phyloP scores from a whole-genome alignment of 2,329 filamentous ascomycete species.

The Stemphylium lycopersici region DNA sequence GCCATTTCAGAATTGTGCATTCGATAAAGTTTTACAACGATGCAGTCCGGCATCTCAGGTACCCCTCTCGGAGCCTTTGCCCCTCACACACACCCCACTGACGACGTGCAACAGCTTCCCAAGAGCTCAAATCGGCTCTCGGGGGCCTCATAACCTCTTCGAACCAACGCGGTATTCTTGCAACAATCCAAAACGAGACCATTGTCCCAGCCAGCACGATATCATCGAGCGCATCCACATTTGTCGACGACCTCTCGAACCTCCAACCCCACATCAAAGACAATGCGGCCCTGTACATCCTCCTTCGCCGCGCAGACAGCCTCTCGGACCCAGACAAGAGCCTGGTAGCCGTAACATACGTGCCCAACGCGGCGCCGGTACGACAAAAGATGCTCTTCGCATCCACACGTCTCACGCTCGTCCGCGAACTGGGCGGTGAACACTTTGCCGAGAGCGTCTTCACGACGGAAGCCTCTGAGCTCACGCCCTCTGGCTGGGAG shows the following conservation, averaged over 20 bases:
- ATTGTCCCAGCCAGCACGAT: conserved; percentile 68
- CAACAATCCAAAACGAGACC: conserved; percentile 70
- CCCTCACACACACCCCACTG: conserved; percentile 13
- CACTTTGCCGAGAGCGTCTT: conserved; percentile 80
- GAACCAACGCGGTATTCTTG: conserved; percentile 71
- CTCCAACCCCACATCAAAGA: conserved; percentile 69
- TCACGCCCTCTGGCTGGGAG: conserved; percentile 72
- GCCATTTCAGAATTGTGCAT: background rate
- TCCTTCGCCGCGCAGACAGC: conserved; percentile 70
- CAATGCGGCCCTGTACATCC: conserved; percentile 73
- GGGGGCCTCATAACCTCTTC: conserved; percentile 68
- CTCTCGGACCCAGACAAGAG: conserved; percentile 47
- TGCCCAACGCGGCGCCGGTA: conserved; percentile 78
- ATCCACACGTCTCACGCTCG: conserved; percentile 74
- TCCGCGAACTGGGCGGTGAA: conserved; percentile 77
- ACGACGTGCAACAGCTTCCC: conserved; percentile 61
- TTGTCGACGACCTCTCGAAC: conserved; percentile 67
- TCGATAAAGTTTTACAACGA: conserved; percentile 46
- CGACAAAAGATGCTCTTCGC: conserved; percentile 89
- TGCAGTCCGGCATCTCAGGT: conserved; percentile 84
- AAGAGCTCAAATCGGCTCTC: conserved; percentile 78
- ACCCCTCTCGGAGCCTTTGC: conserved; percentile 22
- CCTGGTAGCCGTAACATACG: conserved; percentile 75
- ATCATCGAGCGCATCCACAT: conserved; percentile 58
- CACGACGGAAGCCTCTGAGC: conserved; percentile 70